Conservation (phyloP, 352 stramenopile genomes). For the Pythium utonaiense region DNA sequence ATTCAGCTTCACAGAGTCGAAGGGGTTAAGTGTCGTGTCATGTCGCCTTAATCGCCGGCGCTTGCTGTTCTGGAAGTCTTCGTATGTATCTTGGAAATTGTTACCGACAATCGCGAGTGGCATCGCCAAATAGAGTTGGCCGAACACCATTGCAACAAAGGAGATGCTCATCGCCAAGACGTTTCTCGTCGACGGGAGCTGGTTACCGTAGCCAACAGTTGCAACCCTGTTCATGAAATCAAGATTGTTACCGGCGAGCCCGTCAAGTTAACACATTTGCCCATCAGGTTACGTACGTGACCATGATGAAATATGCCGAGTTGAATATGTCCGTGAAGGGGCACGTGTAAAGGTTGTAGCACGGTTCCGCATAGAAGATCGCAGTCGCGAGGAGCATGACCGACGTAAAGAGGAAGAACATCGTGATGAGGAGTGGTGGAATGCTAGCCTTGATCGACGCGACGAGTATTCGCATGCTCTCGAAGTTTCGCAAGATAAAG, state of each 20-base stretch:
- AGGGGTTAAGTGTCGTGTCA: slow-evolving; percentile 49
- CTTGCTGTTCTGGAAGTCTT: slow-evolving; percentile 53
- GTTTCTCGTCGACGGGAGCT: slow-evolving; percentile 62
- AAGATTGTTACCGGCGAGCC: background rate
- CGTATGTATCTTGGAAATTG: slow-evolving; percentile 65
- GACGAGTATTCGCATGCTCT: slow-evolving; percentile 59
- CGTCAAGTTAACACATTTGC: background rate
- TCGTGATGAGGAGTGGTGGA: slow-evolving; percentile 48
- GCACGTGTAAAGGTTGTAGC: slow-evolving; percentile 72
- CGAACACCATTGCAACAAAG: slow-evolving; percentile 68
- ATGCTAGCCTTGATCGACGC: slow-evolving; percentile 53
- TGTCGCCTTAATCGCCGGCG: slow-evolving; percentile 46
- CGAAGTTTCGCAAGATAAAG: slow-evolving; percentile 50
- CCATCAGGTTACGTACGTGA: slow-evolving; percentile 52
- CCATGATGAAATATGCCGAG: slow-evolving; percentile 79
- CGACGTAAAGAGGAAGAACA: slow-evolving; percentile 77
- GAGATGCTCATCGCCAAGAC: slow-evolving; percentile 41
- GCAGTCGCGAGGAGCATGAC: slow-evolving; percentile 72
- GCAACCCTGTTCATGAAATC: slow-evolving; percentile 38
- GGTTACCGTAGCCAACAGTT: slow-evolving; percentile 71
- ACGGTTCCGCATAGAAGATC: slow-evolving; percentile 74
- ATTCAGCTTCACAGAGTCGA: slow-evolving; percentile 45
- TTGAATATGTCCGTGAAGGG: slow-evolving; percentile 85
- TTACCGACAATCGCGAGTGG: slow-evolving; percentile 74
- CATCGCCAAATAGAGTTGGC: slow-evolving; percentile 79